Evolutionary conservation across 768 basidiomycete species (phyloP).

Genomic region (Mycena floridula): DNA sequence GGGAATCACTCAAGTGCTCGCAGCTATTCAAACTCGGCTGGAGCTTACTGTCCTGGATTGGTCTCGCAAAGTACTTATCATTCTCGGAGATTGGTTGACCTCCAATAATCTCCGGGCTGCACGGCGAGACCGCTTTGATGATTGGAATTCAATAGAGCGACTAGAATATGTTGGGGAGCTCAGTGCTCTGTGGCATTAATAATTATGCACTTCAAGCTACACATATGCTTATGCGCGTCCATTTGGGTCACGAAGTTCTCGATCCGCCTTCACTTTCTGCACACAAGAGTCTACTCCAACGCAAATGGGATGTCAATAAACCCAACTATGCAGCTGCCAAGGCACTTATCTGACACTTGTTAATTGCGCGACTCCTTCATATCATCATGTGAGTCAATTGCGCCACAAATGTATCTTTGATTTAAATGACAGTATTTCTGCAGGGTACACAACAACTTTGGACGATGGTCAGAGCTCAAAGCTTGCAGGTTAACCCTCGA

Average conservation of each 20-base stretch:
- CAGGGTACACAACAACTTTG: constrained; percentile 10
- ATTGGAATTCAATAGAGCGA: no score
- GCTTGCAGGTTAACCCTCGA: constrained; percentile 5
- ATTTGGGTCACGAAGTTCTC: constrained; percentile 7
- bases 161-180: no score
- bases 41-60: no score
- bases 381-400: no score
- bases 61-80: no score
- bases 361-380: constrained; percentile 13
- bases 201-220: constrained; percentile 11
- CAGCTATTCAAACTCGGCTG: no score
- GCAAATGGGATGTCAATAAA: constrained; percentile 13
- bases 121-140: no score
- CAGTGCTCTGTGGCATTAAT: no score
- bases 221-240: constrained; percentile 10
- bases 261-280: constrained; percentile 10
- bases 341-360: constrained; percentile 12
- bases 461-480: constrained; percentile 2
- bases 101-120: no score
- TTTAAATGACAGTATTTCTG: not conserved
- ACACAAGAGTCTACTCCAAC: constrained; percentile 10
- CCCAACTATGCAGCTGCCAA: constrained; percentile 15
- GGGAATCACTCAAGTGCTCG: no score
- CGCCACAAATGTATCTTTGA: no score
- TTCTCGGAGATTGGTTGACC: no score